Evolutionary conservation across 164 flowering plant species (phyloP).

Genomic region (Vitis labrusca): DNA sequence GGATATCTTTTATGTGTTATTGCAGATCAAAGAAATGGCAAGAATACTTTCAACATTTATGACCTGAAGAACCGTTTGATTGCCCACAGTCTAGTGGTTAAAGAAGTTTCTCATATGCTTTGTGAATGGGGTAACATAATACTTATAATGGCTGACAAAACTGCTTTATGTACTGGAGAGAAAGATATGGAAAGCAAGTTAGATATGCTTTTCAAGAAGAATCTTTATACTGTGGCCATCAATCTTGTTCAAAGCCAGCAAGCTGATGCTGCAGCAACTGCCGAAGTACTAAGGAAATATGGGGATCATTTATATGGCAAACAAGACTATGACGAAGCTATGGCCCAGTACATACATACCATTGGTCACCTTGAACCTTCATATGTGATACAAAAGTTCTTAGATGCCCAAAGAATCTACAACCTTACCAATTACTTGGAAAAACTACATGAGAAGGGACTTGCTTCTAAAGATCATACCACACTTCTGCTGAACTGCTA

Average conservation of each 20-base stretch:
- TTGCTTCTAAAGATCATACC: constrained; percentile 97
- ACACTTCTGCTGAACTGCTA: constrained; percentile 94
- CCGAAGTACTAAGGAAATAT: constrained; percentile 91
- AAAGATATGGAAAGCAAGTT: constrained; percentile 99
- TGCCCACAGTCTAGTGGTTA: constrained; percentile 78
- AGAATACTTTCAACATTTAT: constrained; percentile 80
- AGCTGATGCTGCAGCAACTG: constrained; percentile 99
- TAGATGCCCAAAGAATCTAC: constrained; percentile 96
- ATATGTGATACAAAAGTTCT: constrained; percentile 94
- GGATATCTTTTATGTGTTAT: constrained; percentile 91
- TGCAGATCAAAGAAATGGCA: constrained; percentile 75
- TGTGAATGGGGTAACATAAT: constrained; percentile 98
- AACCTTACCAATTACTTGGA: constrained; percentile 99
- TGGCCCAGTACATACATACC: constrained; percentile 90
- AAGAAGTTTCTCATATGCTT: constrained; percentile 89
- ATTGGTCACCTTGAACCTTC: constrained; percentile 98
- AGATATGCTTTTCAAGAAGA: constrained; percentile 98
- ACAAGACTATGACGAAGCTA: constrained; percentile 95
- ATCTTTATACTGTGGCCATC: constrained; percentile 91
- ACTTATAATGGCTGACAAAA: constrained; percentile 79
- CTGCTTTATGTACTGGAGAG: constrained; percentile 79
- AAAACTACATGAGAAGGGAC: constrained; percentile 89
- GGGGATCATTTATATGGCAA: constrained; percentile 95
- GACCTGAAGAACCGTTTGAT: constrained; percentile 91
- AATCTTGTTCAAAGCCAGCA: constrained; percentile 96